Base-by-base conservation (phyloP, 768 basidiomycete genomes). In the Baorangia bicolor region DNA sequence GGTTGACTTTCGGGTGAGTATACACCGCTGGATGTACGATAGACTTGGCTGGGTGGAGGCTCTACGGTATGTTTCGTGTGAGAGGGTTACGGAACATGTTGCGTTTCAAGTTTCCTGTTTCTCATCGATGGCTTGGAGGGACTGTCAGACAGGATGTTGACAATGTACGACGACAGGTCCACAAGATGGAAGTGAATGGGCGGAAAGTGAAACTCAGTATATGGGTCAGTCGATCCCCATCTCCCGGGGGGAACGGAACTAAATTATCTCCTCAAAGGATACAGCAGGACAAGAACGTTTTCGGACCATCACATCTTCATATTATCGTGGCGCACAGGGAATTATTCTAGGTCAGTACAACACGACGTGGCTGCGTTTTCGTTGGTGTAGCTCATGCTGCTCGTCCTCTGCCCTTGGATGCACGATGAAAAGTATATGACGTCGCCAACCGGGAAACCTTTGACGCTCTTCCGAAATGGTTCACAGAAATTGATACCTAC, bases 261-360 rank as follows among this genome's bases (percentile, higher is more conserved):
- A 23, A 54, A 41, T 4, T 5, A 13, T 18, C 3, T 3, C 3
- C 3, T 16, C 8, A 23, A 37, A 94, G 93, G 93, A 97, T 64
- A 96, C 94, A 0, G 93, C 94, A 47, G 96, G 97, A 0, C 96
- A 98, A 71, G 97, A 99, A 73, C 86, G 96, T 6, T 99, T 98
- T 69, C 81, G 94, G 43, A 97, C 95, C 4, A 88, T 99, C 62
- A 98, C 97, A 5, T 89, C 89, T 3, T 92, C 90, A 10, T 99
- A 98, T 65, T 99, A 98, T 67, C 83, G 97, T 28, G 90, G 90
- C 2, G 90, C 90, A 41, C 89, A 92, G 62, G 90, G 90, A 8
- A 81, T 92, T 48, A 88, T 92, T 64, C 79, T 92, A 44, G 87
- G 88, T 86, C 21, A 35, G 67, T 42, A 10, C 38, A 2, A 7